Base-by-base conservation (phyloP, 805 yeast genomes). In the Hagleromyces aurorensis region DNA sequence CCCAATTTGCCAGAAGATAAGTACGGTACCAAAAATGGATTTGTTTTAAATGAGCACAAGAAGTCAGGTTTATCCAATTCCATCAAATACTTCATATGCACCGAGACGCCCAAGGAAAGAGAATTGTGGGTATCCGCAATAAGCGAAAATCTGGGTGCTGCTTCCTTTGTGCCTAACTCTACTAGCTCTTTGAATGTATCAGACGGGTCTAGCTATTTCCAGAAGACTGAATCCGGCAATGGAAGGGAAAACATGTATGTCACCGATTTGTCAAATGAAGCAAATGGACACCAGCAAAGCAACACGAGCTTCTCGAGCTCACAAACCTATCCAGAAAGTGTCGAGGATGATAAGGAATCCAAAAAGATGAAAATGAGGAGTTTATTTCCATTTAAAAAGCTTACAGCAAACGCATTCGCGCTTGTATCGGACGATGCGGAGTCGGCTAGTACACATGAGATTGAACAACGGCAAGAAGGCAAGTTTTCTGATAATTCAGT, bases 61-160 rank as follows among this genome's bases (percentile, higher is more conserved):
- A 63, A 64, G 36, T 40, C 52, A 20, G 64, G 62, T 16, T 31
- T 60, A 40, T 52, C 60, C 1, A 42, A 50, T 20, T 36, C 46
- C 16, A 69, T 71, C 1, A 75, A 67, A 40, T 83, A 78, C 45
- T 67, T 72, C 29, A 69, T 85, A 30, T 83, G 93, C 54, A 79
- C 91, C 2, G 94, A 86, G 50, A 74, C 79, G 6, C 79, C 79
- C 25, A 68, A 64, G 16, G 94, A 85, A 47, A 67, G 89, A 33
- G 87, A 79, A 44, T 60, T 60, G 7, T 82, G 93, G 91, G 70
- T 81, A 6, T 65, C 69, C 11, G 62, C 62, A 0, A 42, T 69
- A 10, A 52, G 65, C 18, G 61, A 57, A 23, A 44, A 52, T 21
- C 46, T 50, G 3, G 55, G 50, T n/a, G n/a, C n/a, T n/a, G n/a